Conservation (phyloP, 2,329 filamentous ascomycete species). For the Akanthomyces lecanii region DNA sequence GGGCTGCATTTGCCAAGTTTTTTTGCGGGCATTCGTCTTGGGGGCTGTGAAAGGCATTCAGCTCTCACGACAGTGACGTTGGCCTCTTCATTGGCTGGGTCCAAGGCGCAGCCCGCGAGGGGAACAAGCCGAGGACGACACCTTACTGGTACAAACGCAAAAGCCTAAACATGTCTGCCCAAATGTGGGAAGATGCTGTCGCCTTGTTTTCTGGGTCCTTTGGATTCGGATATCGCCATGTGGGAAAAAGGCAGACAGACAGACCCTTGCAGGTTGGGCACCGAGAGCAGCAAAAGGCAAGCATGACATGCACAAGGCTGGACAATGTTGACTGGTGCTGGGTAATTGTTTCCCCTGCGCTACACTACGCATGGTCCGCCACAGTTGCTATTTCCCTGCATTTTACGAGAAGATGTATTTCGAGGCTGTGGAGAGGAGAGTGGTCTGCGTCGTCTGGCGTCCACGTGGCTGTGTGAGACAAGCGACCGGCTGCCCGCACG, state of each 20-base stretch:
- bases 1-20: slow-evolving; percentile 8
- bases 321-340: too few species aligned
- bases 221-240: not conserved
- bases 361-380: too few species aligned
- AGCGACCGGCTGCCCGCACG: not conserved
- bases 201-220: too few species aligned
- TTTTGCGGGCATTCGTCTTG: not conserved
- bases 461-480: not conserved
- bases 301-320: too few species aligned
- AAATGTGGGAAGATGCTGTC: not conserved
- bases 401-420: too few species aligned
- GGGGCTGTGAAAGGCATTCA: not conserved
- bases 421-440: too few species aligned
- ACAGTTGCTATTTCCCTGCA: too few species aligned
- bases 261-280: not conserved
- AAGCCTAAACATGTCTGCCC: not conserved
- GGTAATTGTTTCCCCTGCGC: too few species aligned
- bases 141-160: not conserved
- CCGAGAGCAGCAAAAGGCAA: not conserved
- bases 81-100: not conserved
- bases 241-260: not conserved
- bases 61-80: slow-evolving; percentile 3
- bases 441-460: not conserved
- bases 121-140: not conserved
- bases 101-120: not conserved